Conservation (phyloP, 2,329 filamentous ascomycete species). For the Sarocladiaceae sp. region DNA sequence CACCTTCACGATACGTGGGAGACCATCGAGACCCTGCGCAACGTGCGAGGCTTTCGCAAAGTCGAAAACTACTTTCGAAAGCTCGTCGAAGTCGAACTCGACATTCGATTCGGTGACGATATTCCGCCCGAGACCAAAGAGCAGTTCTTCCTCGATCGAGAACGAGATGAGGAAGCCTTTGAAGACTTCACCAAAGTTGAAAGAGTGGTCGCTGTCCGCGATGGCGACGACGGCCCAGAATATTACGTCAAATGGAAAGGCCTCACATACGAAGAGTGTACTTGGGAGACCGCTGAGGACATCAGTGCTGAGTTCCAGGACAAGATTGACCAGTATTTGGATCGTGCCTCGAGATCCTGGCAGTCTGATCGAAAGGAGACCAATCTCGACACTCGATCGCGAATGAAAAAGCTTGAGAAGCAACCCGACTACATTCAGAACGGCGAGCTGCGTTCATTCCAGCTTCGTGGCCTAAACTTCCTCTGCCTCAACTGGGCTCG, state of each 20-base stretch:
- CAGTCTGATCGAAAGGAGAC: constrained; percentile 72
- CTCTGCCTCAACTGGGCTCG: constrained; percentile 93
- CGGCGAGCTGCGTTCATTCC: constrained; percentile 85
- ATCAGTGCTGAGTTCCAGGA: constrained; percentile 75
- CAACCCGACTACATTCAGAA: constrained; percentile 82
- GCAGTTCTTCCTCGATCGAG: constrained; percentile 91
- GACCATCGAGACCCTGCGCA: constrained; percentile 63
- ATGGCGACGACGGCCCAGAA: constrained; percentile 68
- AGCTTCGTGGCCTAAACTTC: constrained; percentile 91
- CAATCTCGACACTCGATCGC: constrained; percentile 66
- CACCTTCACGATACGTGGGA: constrained; percentile 97
- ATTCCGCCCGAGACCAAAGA: constrained; percentile 80
- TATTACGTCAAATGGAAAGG: constrained; percentile 98
- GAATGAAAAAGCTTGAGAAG: constrained; percentile 66
- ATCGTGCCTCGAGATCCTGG: constrained; percentile 75
- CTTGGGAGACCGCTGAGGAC: constrained; percentile 77
- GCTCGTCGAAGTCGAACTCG: constrained; percentile 71
- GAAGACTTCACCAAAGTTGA: constrained; percentile 90
- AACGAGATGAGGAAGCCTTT: constrained; percentile 81
- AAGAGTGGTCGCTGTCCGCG: constrained; percentile 77
- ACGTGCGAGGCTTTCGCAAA: constrained; percentile 78
- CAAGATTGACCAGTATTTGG: constrained; percentile 86
- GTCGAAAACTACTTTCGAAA: constrained; percentile 94
- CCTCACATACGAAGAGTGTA: constrained; percentile 86
- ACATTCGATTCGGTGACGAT: constrained; percentile 68